Evolutionary conservation across 352 stramenopile genomes (phyloP), one percentile per base, ranked within the genome.

Genomic region (Pythium rhizo-oryzae): DNA sequence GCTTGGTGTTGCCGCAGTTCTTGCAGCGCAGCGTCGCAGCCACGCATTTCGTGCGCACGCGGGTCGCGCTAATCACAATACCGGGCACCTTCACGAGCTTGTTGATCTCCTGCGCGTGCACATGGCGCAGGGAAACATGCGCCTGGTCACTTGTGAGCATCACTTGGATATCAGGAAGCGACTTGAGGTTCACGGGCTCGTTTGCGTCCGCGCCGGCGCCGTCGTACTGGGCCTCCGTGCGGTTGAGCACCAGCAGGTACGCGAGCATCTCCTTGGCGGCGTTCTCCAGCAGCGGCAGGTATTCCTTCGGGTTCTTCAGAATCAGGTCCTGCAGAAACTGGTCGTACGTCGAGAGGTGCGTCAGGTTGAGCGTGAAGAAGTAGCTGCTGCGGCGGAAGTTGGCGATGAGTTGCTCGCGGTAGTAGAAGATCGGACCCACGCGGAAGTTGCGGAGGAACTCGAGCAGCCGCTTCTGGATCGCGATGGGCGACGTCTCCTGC

Each of bases 61-160:
- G 85, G 28, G 89, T 97, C 53, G 96, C 96, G 53, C 90, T 98
- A 72, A 99, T 98, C 54, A 99, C 86, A 68, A 99, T 99, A 16
- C 97, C 97, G 0, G 97, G 96, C 13, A 97, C 85, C 70, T 97
- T 96, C 25, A 97, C 85, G 25, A 97, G 78, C 25, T 84, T 82
- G 65, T 96, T 96, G 59, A 98, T 95, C 69, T 97, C 88, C 46
- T 95, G 87, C 9, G 92, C 87, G 50, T 96, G 88, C 25, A 98
- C 85, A 23, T 91, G 76, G 4, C 92, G 85, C 39, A 98, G 74
- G 6, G 85, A 76, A 15, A 89, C 81, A 35, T 75, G 60, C 30
- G 76, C 76, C 78, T 93, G 85, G 47, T 94, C 88, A 62, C 89
- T 97, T 35, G 77, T 82, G 15, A 98, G 70, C 59, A 97, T 84